Base-by-base conservation (phyloP, 352 stramenopile species). In the Elongisporangium prolatum region DNA sequence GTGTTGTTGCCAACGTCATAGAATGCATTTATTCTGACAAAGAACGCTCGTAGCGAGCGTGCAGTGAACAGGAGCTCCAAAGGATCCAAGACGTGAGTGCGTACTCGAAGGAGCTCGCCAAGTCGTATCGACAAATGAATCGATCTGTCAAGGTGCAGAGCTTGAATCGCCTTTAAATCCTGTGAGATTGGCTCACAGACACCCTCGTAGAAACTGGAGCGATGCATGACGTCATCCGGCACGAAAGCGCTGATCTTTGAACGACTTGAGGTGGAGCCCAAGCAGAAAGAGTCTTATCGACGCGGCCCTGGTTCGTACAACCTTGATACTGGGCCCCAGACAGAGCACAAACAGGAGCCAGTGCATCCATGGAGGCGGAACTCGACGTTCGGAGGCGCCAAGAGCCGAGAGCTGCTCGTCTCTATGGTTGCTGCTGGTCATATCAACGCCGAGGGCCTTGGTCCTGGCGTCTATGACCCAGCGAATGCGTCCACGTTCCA, bases 381-480 rank as follows among this genome's bases (percentile, higher is more conserved):
- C 2, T 68, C 60, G 21, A 74, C 63, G 7, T 82, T 82, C 25
- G 72, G 72, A 4, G 56, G 57, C 21, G 63, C 71, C 3, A 57
- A 65, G 21, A 69, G 63, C 55, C 74, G 75, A 20, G 75, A 89
- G 14, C 56, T 87, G 49, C 53, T 81, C 40, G 68, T 53, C 18
- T 87, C 77, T 9, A 82, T 89, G 76, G 48, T 65, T 17, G 22
- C 61, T 21, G 79, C 79, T 0, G 79, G 77, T 4, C 75, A 87
- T 50, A 25, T 74, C 34, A 81, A 60, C 56, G 59, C 63, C 0
- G 54, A 72, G 4, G 63, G 52, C 1, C 67, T 86, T 22, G 68
- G 58, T 9, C 68, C 69, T 38, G 67, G 72, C 6, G 57, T 74
- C 6, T 76, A 83, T 57, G 66, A 80, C 28, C 63, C 65, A n/a